These are phyloP conservation scores for Usnea hakonensis DNA, from an alignment of 495 filamentous ascomycete species.

Conservation along the genomic window DNA sequence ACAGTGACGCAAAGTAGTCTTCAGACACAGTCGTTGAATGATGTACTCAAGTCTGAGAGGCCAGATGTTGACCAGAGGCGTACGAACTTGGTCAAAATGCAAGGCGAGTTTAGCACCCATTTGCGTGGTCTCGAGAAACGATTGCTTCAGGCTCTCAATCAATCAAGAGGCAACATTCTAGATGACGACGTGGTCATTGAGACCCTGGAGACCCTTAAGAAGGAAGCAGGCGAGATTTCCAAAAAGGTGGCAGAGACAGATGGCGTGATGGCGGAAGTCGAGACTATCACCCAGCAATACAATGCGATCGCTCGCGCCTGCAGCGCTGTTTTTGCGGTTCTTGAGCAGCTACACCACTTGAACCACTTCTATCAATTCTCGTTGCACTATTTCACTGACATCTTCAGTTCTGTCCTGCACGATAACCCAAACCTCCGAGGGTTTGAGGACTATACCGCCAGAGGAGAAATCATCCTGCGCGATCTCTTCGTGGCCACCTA, in stretches of 20 bases:
- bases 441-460: conserved; percentile 64
- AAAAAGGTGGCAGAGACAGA: conserved; percentile 93
- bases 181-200: conserved; percentile 98
- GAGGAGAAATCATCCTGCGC: conserved; percentile 78
- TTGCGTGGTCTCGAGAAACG: conserved; percentile 93
- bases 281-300: conserved; percentile 88
- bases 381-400: conserved; percentile 93
- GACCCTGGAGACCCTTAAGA: conserved; percentile 95
- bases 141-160: conserved; percentile 88
- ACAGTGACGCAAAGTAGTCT: conserved; percentile 98
- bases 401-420: conserved; percentile 88
- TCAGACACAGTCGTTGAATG: conserved; percentile 93
- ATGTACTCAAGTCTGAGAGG: conserved; percentile 92
- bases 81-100: conserved; percentile 93
- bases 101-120: conserved; percentile 97
- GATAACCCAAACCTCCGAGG: conserved; percentile 64
- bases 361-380: conserved; percentile 99
- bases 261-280: conserved; percentile 96
- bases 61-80: conserved; percentile 96
- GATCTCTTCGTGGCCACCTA: conserved; percentile 88
- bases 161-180: conserved; percentile 94
- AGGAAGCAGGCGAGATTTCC: conserved; percentile 91
- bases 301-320: conserved; percentile 86
- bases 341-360: conserved; percentile 95
- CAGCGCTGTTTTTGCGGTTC: conserved; percentile 90